Conservation (phyloP, 768 basidiomycete genomes). For the Leccinum uliginosum region DNA sequence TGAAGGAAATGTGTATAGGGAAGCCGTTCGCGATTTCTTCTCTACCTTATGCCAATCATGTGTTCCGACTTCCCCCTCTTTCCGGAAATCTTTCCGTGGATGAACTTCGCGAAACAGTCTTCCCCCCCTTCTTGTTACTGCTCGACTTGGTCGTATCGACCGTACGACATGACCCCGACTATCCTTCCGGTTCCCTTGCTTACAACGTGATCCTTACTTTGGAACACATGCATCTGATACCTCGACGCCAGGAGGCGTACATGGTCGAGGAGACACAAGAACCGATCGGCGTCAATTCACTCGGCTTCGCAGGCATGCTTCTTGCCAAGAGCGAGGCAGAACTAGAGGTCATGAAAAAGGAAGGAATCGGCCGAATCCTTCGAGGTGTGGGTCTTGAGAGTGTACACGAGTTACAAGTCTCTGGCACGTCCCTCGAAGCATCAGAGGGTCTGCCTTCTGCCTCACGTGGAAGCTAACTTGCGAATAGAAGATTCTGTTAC, state of each 20-base stretch:
- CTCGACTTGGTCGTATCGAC: constrained; percentile 75
- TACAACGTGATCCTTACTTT: constrained; percentile 82
- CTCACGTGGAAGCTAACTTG: neutral
- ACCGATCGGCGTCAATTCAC: constrained; percentile 70
- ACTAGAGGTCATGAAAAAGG: constrained; percentile 60
- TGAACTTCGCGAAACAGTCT: constrained; percentile 48
- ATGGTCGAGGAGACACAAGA: constrained; percentile 50
- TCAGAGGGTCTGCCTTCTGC: constrained; percentile 14
- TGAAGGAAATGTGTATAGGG: constrained; percentile 37
- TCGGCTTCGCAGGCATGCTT: constrained; percentile 88
- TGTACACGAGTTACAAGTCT: constrained; percentile 63
- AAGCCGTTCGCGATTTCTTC: constrained; percentile 64
- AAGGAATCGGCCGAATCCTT: constrained; percentile 61
- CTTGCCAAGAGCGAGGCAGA: constrained; percentile 82
- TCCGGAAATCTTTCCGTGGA: constrained; percentile 24
- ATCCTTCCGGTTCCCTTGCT: constrained; percentile 62
- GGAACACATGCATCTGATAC: constrained; percentile 84
- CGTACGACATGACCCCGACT: constrained; percentile 60
- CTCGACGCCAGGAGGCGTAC: constrained; percentile 65
- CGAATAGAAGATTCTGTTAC: neutral
- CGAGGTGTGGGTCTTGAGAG: constrained; percentile 59
- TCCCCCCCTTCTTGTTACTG: constrained; percentile 62
- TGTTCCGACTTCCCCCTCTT: constrained; percentile 45
- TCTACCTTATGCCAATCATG: constrained; percentile 80
- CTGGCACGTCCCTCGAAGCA: constrained; percentile 40